phyloP scores from a whole-genome alignment of 257 asterid genomes.

The Solanum piurae region DNA sequence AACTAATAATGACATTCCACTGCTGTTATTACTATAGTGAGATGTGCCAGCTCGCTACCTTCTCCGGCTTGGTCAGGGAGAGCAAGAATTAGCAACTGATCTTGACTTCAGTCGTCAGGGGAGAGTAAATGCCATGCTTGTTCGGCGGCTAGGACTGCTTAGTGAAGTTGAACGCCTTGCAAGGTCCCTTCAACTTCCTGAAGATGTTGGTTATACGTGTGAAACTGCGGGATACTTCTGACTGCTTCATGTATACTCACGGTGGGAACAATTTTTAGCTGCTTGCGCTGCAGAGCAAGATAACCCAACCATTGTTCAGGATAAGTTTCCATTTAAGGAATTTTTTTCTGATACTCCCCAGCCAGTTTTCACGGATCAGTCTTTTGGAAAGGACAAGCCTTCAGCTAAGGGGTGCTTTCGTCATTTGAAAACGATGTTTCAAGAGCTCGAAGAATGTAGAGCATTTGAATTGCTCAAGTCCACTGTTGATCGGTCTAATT shows the following conservation, averaged over 20 bases:
- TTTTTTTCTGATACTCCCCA: conserved; percentile 68
- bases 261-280: conserved; percentile 87
- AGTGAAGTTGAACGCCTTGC: conserved; percentile 95
- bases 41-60: conserved; percentile 98
- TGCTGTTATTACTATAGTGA: conserved; percentile 33
- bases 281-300: conserved; percentile 62
- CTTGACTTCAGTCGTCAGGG: conserved; percentile 99
- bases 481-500: conserved; percentile 82
- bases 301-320: conserved; percentile 58
- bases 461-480: conserved; percentile 97
- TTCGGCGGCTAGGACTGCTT: conserved; percentile 79
- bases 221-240: conserved; percentile 98
- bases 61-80: conserved; percentile 99
- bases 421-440: conserved; percentile 88
- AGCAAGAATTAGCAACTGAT: conserved; percentile 94
- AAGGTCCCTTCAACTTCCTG: conserved; percentile 76
- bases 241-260: conserved; percentile 93
- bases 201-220: conserved; percentile 94
- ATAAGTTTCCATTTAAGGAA: conserved; percentile 87
- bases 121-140: conserved; percentile 98
- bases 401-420: conserved; percentile 62
- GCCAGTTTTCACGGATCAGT: conserved; percentile 59
- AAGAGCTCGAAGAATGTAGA: conserved; percentile 97
- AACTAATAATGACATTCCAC: not conserved
- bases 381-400: conserved; percentile 70